Evolutionary conservation across 2,329 filamentous ascomycete species (phyloP).

Genomic region (Colletotrichum sp.): DNA sequence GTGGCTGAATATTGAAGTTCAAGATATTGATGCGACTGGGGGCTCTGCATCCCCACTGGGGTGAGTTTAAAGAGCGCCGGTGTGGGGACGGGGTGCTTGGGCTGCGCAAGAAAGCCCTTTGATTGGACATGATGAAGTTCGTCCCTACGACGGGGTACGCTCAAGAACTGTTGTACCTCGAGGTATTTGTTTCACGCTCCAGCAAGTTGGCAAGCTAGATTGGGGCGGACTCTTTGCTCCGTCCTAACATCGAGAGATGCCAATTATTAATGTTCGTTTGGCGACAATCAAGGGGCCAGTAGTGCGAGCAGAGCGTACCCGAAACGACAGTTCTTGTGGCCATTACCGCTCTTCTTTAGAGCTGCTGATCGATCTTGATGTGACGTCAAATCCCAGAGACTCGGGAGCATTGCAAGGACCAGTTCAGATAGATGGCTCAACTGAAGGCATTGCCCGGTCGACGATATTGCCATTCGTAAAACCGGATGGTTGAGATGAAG

Average conservation of each 20-base stretch:
- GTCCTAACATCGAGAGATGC: neutral
- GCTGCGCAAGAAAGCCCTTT: neutral
- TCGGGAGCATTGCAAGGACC: neutral
- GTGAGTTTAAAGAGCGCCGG: neutral
- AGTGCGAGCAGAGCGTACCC: neutral
- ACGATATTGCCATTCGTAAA: neutral
- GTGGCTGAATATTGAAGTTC: neutral
- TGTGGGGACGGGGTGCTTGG: neutral
- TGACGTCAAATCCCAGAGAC: conserved; percentile 8
- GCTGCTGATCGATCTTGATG: neutral
- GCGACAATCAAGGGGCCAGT: neutral
- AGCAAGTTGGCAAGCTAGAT: neutral
- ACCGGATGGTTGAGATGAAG: neutral
- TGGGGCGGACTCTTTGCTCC: conserved; percentile 9
- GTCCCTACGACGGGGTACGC: neutral
- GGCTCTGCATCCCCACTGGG: neutral
- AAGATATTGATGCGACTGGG: neutral
- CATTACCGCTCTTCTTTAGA: neutral
- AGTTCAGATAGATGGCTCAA: neutral
- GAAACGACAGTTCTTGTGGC: neutral
- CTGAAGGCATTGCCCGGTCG: neutral
- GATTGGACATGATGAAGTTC: conserved; percentile 9
- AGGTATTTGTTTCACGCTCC: conserved; percentile 11
- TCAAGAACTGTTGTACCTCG: neutral
- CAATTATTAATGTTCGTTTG: neutral